Evolutionary conservation across 1,139 yeast genomes (phyloP), one percentile per base, ranked within the genome.

Genomic region (Arxiozyma bovina): DNA sequence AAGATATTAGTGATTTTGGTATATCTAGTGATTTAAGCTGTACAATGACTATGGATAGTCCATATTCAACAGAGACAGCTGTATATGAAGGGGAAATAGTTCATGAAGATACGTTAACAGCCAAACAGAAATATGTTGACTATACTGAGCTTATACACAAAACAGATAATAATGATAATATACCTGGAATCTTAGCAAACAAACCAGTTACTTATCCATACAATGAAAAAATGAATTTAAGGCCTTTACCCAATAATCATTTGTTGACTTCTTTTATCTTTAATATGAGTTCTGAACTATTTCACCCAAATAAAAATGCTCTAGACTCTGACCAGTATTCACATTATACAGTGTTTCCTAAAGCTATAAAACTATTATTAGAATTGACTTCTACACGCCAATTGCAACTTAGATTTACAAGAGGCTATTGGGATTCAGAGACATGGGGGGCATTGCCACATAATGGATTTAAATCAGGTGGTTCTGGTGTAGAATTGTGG

Each of bases 401-500:
- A 61, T 74, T 94, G 52, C 96, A 88, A 68, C 73, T 93, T 56
- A 73, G 97, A 52, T 91, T 94, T 67, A 81, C 95, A 1, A 96
- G 89, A 67, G 99, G 99, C 1, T 87, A 93, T 85, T 93, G 97
- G 95, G 96, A 93, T 64, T 75, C 91, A 0, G 88, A 86, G 57
- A 73, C 79, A 7, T 93, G 97, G 96, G 99, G 99, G 0, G 73
- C 77, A 50, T 76, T 88, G 51, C 97, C 97, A 0, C 73, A 74
- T 50, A 73, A 81, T 61, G 99, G 99, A 0, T 65, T 70, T 15
- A 74, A 72, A 55, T 78, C 91, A 53, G 99, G 99, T 23, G 99
- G 99, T 1, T 87, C 94, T 3, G 99, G 99, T 41, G 96, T 93
- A 12, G 99, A 94, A 69, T 67, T 93, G 12, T 88, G 95, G 88